phyloP scores from a whole-genome alignment of 106 monocot genomes.

The Platanthera guangdongensis region DNA sequence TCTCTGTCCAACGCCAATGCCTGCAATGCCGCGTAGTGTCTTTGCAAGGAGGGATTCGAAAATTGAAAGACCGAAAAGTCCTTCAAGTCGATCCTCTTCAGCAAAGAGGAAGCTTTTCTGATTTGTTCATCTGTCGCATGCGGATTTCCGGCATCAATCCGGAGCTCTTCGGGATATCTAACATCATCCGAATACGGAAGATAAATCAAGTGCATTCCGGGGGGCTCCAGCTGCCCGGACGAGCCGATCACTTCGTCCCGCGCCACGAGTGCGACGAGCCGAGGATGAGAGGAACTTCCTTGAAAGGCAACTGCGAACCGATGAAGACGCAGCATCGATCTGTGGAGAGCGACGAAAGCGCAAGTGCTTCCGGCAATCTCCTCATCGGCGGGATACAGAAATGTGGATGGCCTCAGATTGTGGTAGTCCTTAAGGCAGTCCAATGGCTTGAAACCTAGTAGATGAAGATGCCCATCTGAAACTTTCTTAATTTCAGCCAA shows the following conservation, averaged over 20 bases:
- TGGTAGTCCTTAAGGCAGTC: slow-evolving; percentile 85
- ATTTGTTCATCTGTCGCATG: slow-evolving; percentile 78
- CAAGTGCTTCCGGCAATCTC: slow-evolving; percentile 75
- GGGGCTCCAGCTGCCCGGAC: slow-evolving; percentile 83
- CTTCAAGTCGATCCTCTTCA: slow-evolving; percentile 68
- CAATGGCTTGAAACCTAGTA: slow-evolving; percentile 91
- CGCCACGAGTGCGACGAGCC: slow-evolving; percentile 78
- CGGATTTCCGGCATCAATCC: slow-evolving; percentile 22
- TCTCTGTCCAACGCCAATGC: slow-evolving; percentile 87
- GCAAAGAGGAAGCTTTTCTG: slow-evolving; percentile 56
- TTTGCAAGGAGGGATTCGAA: slow-evolving; percentile 90
- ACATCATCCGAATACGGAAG: slow-evolving; percentile 95
- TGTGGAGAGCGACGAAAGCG: slow-evolving; percentile 73
- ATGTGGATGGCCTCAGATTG: slow-evolving; percentile 88
- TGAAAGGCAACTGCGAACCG: slow-evolving; percentile 92
- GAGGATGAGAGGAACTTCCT: slow-evolving; percentile 51
- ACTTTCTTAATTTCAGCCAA: slow-evolving; percentile 71
- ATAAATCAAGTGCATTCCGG: slow-evolving; percentile 97
- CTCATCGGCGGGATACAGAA: slow-evolving; percentile 87
- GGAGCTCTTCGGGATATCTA: slow-evolving; percentile 37
- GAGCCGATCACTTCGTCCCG: slow-evolving; percentile 69
- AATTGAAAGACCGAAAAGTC: slow-evolving; percentile 88
- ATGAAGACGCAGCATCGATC: slow-evolving; percentile 65
- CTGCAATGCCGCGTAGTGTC: slow-evolving; percentile 81
- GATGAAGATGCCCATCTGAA: slow-evolving; percentile 52